Percentiles rank a stretch among this genome's conserved stretches.
Conservation (phyloP, 2,329 filamentous ascomycete species). For the Colletotrichum viniferum region DNA sequence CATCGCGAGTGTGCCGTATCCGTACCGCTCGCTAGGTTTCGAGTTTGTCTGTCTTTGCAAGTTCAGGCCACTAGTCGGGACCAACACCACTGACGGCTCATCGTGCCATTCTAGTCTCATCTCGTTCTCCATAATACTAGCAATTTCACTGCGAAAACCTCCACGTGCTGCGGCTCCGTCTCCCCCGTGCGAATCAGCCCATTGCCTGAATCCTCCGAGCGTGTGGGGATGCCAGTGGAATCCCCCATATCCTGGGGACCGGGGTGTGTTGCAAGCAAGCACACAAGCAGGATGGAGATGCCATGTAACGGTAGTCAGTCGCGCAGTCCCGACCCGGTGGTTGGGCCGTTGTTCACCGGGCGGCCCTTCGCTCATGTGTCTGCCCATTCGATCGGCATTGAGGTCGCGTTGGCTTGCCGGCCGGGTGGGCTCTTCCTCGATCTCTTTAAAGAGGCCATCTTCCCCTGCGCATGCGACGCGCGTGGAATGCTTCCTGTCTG, state of each 20-base stretch:
- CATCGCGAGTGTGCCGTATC: neutral
- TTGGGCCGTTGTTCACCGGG: neutral
- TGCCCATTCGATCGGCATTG: neutral
- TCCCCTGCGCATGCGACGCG: neutral
- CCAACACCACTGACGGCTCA: neutral
- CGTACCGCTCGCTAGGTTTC: neutral
- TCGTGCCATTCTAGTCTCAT: neutral
- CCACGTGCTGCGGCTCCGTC: slow-evolving; percentile 18
- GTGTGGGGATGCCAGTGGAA: neutral
- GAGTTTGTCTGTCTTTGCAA: neutral
- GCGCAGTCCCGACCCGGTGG: neutral
- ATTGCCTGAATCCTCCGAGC: neutral
- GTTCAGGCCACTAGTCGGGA: neutral
- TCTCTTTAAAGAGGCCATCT: neutral
- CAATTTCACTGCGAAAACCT: neutral
- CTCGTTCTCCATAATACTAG: neutral
- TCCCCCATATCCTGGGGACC: neutral
- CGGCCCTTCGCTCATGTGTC: neutral
- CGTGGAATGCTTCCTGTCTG: neutral
- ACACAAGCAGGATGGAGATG: neutral
- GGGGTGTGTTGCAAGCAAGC: neutral
- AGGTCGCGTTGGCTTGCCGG: neutral
- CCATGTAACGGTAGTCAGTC: slow-evolving; percentile 12
- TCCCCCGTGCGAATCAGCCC: neutral
- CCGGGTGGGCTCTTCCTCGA: neutral